Evolutionary conservation across 2,329 filamentous ascomycete species (phyloP).

Genomic region (Pezizomycotina sp.): DNA sequence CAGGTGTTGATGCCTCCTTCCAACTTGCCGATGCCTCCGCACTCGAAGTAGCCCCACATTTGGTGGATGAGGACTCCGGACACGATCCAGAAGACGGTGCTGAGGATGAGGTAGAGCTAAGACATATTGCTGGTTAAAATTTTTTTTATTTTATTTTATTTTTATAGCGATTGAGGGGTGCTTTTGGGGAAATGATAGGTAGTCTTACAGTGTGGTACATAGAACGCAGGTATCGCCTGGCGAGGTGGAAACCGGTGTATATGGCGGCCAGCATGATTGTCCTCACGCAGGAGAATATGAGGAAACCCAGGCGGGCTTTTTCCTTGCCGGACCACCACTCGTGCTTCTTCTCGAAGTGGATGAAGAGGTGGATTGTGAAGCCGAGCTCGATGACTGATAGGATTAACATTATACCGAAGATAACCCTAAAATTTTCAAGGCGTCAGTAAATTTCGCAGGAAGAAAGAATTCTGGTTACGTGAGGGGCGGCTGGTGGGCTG

Average conservation of each 20-base stretch:
- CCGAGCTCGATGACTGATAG: constrained; percentile 19
- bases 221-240: too few relatives aligned
- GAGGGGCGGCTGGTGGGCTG: background rate
- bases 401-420: constrained; percentile 21
- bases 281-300: constrained; percentile 17
- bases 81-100: constrained; percentile 19
- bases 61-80: constrained; percentile 19
- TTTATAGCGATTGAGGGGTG: too few relatives aligned
- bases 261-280: constrained; percentile 18
- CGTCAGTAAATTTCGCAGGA: too few relatives aligned
- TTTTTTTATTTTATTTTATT: too few relatives aligned
- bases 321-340: constrained; percentile 18
- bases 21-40: constrained; percentile 11
- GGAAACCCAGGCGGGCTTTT: constrained; percentile 11
- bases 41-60: constrained; percentile 20
- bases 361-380: constrained; percentile 20
- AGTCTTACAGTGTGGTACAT: too few relatives aligned
- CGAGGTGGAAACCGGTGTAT: constrained; percentile 19
- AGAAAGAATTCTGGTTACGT: too few relatives aligned
- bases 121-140: constrained; percentile 20
- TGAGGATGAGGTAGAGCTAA: constrained; percentile 19
- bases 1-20: constrained; percentile 19
- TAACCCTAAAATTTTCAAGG: constrained; percentile 13
- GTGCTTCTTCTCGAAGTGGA: constrained; percentile 20
- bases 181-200: too few relatives aligned